These are phyloP conservation scores for Ligustrum vulgare DNA, from an alignment of 257 asterid genomes.

Conservation along the genomic window DNA sequence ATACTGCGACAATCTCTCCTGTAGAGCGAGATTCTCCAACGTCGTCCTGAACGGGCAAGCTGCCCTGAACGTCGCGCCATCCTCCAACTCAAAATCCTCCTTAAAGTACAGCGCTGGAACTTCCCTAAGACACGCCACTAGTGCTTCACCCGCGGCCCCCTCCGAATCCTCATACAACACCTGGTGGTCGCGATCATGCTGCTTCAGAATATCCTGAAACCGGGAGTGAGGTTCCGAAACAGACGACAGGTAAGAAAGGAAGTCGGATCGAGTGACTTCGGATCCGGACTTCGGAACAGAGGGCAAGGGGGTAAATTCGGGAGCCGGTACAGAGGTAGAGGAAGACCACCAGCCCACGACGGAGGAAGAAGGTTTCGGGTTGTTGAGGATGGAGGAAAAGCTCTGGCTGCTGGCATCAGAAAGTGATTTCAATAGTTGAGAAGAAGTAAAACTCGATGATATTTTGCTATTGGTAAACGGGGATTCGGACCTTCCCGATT, in stretches of 20 bases:
- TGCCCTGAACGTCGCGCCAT: slow-evolving; percentile 81
- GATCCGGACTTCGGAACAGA: slow-evolving; percentile 65
- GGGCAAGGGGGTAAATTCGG: slow-evolving; percentile 69
- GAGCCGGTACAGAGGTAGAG: slow-evolving; percentile 57
- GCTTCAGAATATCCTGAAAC: slow-evolving; percentile 76
- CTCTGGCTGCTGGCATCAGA: slow-evolving; percentile 74
- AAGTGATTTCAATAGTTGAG: slow-evolving; percentile 54
- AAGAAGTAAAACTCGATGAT: slow-evolving; percentile 30
- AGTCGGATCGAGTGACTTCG: slow-evolving; percentile 67
- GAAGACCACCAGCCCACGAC: slow-evolving; percentile 86
- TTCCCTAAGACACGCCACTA: slow-evolving; percentile 93
- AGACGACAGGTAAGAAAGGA: slow-evolving; percentile 56
- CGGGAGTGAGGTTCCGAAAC: slow-evolving; percentile 67
- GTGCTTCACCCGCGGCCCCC: slow-evolving; percentile 76
- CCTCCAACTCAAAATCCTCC: slow-evolving; percentile 89
- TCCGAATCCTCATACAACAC: slow-evolving; percentile 50
- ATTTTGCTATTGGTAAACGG: slow-evolving; percentile 34
- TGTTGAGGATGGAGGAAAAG: slow-evolving; percentile 91
- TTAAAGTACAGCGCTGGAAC: slow-evolving; percentile 89
- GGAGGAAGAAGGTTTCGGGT: slow-evolving; percentile 76
- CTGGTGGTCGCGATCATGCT: slow-evolving; percentile 73
- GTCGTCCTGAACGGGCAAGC: slow-evolving; percentile 85
- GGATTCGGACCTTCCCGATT: slow-evolving; percentile 69
- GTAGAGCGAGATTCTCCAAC: slow-evolving; percentile 78
- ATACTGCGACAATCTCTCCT: slow-evolving; percentile 91